Conservation (phyloP, 2,329 filamentous ascomycete species). For the Malbranchea zuffiana region DNA sequence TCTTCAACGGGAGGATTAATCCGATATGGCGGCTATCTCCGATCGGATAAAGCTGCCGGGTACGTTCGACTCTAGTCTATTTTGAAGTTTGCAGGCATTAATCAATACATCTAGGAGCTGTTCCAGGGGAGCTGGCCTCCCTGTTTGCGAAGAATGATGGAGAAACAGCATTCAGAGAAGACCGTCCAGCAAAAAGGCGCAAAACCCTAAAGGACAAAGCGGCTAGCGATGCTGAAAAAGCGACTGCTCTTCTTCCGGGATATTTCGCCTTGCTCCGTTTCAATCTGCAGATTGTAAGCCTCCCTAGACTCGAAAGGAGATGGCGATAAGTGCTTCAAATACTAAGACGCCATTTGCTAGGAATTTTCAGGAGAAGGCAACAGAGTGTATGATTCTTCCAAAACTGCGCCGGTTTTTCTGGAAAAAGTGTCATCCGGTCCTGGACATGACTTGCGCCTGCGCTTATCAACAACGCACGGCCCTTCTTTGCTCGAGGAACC, state of each 20-base stretch:
- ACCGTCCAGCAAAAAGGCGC: conserved; percentile 1
- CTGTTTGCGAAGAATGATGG: neutral
- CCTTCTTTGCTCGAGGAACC: too few relatives aligned
- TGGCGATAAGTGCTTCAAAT: neutral
- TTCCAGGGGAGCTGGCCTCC: neutral
- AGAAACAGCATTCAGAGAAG: neutral
- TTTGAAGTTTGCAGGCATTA: too few relatives aligned
- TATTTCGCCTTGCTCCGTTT: conserved; percentile 27
- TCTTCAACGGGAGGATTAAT: too few relatives aligned
- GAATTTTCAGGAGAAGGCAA: conserved; percentile 11
- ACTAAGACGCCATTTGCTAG: conserved; percentile 15
- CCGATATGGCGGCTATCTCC: too few relatives aligned
- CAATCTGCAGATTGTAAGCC: conserved; percentile 23
- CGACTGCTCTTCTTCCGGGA: neutral
- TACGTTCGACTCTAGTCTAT: too few relatives aligned
- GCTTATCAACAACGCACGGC: too few relatives aligned
- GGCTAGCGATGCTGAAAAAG: neutral
- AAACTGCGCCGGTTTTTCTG: neutral
- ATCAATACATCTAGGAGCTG: too few relatives aligned
- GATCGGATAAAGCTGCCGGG: too few relatives aligned
- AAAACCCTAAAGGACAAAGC: neutral
- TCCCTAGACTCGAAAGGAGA: conserved; percentile 3
- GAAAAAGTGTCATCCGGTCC: too few relatives aligned
- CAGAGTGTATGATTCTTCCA: neutral
- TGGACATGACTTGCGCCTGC: too few relatives aligned